phyloP scores from a whole-genome alignment of 768 basidiomycete species.

The Pleurotus citrinopileatus region DNA sequence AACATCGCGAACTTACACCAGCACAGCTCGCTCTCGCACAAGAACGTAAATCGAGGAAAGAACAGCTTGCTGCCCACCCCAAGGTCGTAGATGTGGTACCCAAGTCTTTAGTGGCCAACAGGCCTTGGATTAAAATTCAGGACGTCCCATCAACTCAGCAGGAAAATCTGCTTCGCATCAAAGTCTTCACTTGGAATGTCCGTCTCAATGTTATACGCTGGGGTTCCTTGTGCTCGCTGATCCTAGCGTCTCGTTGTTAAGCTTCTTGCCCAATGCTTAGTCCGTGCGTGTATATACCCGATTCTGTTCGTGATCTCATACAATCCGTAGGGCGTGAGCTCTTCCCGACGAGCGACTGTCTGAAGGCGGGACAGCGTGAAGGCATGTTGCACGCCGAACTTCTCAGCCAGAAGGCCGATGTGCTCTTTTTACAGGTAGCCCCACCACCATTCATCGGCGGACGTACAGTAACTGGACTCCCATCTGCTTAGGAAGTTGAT shows the following conservation, averaged over 20 bases:
- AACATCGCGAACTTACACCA: slow-evolving; percentile 32
- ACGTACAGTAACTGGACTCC: slow-evolving; percentile 5
- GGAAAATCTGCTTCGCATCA: slow-evolving; percentile 33
- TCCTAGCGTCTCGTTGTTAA: slow-evolving; percentile 25
- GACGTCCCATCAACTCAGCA: slow-evolving; percentile 18
- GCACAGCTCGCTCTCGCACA: slow-evolving; percentile 57
- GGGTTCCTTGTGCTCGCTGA: slow-evolving; percentile 6
- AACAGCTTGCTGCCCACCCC: slow-evolving; percentile 18
- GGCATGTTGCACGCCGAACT: slow-evolving; percentile 79
- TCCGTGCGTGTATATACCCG: slow-evolving; percentile 52
- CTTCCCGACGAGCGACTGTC: slow-evolving; percentile 82
- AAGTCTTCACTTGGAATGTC: slow-evolving; percentile 83
- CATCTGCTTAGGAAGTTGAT: slow-evolving; percentile 74
- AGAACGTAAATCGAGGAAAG: slow-evolving; percentile 46
- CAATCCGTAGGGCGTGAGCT: slow-evolving; percentile 61
- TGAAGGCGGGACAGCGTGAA: slow-evolving; percentile 71
- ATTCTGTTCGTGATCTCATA: not conserved
- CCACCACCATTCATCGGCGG: not conserved
- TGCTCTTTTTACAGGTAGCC: slow-evolving; percentile 81
- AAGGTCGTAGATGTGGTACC: too few relatives aligned
- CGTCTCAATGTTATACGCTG: too few relatives aligned
- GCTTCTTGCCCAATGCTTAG: slow-evolving; percentile 76
- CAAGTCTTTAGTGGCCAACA: slow-evolving; percentile 26
- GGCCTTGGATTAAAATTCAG: slow-evolving; percentile 38
- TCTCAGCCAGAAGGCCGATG: slow-evolving; percentile 67